These are phyloP conservation scores for Arthrobotrys musiformis DNA, from an alignment of 2,329 filamentous ascomycete genomes.

Conservation along the genomic window DNA sequence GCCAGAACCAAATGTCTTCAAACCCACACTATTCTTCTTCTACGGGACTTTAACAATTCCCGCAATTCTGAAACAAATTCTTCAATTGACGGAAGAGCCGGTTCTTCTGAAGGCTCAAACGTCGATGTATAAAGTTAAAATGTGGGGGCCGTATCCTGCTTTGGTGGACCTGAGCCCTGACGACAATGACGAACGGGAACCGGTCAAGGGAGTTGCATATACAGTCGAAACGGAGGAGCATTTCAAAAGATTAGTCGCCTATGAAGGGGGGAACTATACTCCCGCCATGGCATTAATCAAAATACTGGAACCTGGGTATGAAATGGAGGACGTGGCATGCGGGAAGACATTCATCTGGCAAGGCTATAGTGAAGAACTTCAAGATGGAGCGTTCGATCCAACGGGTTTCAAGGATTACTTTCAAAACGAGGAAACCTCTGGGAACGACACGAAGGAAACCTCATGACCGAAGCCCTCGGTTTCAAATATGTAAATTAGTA, in stretches of 20 bases:
- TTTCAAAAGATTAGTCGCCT: neutral
- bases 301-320: neutral
- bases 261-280: neutral
- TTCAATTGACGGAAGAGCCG: neutral
- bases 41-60: slow-evolving; percentile 1
- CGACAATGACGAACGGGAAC: neutral
- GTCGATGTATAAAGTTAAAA: slow-evolving; percentile 1
- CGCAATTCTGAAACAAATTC: neutral
- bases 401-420: too few species aligned
- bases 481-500: too few species aligned
- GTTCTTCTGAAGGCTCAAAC: neutral
- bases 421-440: too few species aligned
- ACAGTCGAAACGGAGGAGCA: slow-evolving; percentile 7
- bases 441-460: too few species aligned
- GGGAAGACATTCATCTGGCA: too few species aligned
- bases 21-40: slow-evolving; percentile 19
- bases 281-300: neutral
- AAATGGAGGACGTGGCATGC: neutral
- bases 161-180: neutral
- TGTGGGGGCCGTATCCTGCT: slow-evolving; percentile 20
- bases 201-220: neutral
- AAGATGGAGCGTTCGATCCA: too few species aligned
- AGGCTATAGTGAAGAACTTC: too few species aligned
- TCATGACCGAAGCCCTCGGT: too few species aligned
- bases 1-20: too few species aligned